Base-by-base conservation (phyloP, 192 early-diverging fungal genomes). In the Coemansia sp. region DNA sequence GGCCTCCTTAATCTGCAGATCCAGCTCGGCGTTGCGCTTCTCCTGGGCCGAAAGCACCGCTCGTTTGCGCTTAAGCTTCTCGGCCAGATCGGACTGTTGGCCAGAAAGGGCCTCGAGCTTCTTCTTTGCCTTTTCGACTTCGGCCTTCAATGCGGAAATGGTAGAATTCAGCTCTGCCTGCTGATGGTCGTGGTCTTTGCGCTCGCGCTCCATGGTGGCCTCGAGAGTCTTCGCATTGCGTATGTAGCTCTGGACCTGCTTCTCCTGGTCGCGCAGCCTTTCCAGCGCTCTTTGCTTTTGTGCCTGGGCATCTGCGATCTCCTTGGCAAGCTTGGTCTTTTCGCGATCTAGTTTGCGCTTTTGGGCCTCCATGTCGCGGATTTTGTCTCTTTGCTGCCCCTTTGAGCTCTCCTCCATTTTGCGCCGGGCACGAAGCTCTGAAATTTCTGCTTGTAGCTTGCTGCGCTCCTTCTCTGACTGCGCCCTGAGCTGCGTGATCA, bases 261-360 rank as follows among this genome's bases (percentile, higher is more conserved):
- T 51, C 35, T 67, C 75, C 47, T 63, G 61, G 4, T 72, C 64
- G 34, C 60, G 66, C 6, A 62, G 51, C 55, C 55, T 50, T 0
- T 78, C 66, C 30, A 66, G 49, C 23, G 63, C 62, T n/a, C 57
- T 66, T 56, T 72, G 65, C 56, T 62, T 65, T 54, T 62, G 65
- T 10, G 59, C 34, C 32, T 39, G 62, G 6, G 63, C 63, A 24
- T 65, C 67, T 11, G 62, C 28, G 46, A 78, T 72, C 11, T 62
- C 66, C 19, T 51, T 65, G 25, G 64, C 48, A 22, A 78, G 60
- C 20, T 52, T 63, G 0, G 60, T 20, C 52, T 62, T 64, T 9
- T 65, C 69, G 39, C 60, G 65, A 27, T 78, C 75, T 58, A 72
- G 35, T 29, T 42, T 50, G 50, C 75, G 75, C 51, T 78, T 78